These are phyloP conservation scores for Avena insularis DNA, from an alignment of 176 grass and related monocot genomes.

Conservation along the genomic window DNA sequence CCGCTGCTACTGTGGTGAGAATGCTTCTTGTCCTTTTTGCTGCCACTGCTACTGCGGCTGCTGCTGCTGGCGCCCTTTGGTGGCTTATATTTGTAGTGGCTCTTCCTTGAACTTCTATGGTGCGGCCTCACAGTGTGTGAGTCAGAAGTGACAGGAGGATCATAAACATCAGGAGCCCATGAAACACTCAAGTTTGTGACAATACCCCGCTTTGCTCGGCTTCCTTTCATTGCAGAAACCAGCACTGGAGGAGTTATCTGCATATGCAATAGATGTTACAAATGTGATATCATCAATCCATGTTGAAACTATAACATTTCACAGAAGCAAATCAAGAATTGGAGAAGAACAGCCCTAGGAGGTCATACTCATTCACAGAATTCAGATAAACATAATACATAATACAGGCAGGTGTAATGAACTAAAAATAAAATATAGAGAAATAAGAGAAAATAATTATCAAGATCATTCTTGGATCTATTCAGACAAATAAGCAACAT, in stretches of 20 bases:
- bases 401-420: not conserved
- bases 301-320: not conserved
- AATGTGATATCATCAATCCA: not conserved
- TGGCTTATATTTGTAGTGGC: conserved; percentile 66
- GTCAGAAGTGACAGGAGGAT: conserved; percentile 85
- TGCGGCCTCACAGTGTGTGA: conserved; percentile 69
- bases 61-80: conserved; percentile 50
- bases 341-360: not conserved
- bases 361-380: not conserved
- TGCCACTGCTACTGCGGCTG: conserved; percentile 50
- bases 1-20: conserved; percentile 55
- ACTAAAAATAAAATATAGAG: not conserved
- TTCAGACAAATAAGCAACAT: conserved; percentile 3
- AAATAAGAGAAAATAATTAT: not conserved
- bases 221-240: conserved; percentile 84
- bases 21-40: conserved; percentile 67
- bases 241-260: conserved; percentile 50
- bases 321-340: conserved; percentile 3
- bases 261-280: conserved; percentile 28
- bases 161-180: conserved; percentile 94
- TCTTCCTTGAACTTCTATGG: conserved; percentile 62
- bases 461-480: not conserved
- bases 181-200: conserved; percentile 59
- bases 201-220: conserved; percentile 63
- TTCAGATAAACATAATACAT: conserved; percentile 2